phyloP scores from a whole-genome alignment of 1,284 basidiomycete genomes.

The Apiotrichum akiyoshidainum region DNA sequence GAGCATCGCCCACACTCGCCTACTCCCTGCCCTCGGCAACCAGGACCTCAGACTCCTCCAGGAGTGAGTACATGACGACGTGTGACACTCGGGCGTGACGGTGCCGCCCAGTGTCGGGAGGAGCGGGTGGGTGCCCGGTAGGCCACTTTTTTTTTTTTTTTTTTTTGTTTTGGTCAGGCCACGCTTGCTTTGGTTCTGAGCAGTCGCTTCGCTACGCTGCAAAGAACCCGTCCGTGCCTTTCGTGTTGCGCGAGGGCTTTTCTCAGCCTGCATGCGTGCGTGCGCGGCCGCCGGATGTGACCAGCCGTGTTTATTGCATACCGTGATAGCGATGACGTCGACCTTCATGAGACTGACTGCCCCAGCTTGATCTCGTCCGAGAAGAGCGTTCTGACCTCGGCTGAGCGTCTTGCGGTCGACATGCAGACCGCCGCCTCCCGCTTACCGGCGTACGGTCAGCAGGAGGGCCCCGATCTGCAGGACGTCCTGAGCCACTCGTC shows the following conservation, averaged over 20 bases:
- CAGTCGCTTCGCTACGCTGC: too few species aligned
- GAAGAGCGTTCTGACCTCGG: conserved; percentile 74
- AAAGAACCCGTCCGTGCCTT: too few species aligned
- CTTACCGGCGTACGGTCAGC: conserved; percentile 70
- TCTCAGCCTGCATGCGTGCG: too few species aligned
- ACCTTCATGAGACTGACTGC: conserved; percentile 2
- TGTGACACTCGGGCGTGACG: not conserved
- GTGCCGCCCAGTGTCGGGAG: not conserved
- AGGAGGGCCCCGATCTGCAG: conserved; percentile 80
- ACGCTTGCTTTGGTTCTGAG: too few species aligned
- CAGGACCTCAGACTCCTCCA: conserved; percentile 77
- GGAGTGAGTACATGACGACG: conserved; percentile 38
- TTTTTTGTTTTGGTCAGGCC: too few species aligned
- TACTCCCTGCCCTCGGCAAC: conserved; percentile 71
- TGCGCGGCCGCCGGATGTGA: too few species aligned
- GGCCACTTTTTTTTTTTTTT: too few species aligned
- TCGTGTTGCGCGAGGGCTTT: too few species aligned
- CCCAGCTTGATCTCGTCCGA: conserved; percentile 78
- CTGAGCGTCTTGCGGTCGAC: conserved; percentile 58
- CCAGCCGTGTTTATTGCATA: not conserved
- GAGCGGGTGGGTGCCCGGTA: too few species aligned
- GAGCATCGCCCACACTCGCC: conserved; percentile 43
- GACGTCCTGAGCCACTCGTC: conserved; percentile 73
- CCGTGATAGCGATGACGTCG: not conserved
- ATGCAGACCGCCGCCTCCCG: conserved; percentile 72